Evolutionary conservation across 2,329 filamentous ascomycete genomes (phyloP), one percentile per base, ranked within the genome.

Genomic region (Volutella citrinella): DNA sequence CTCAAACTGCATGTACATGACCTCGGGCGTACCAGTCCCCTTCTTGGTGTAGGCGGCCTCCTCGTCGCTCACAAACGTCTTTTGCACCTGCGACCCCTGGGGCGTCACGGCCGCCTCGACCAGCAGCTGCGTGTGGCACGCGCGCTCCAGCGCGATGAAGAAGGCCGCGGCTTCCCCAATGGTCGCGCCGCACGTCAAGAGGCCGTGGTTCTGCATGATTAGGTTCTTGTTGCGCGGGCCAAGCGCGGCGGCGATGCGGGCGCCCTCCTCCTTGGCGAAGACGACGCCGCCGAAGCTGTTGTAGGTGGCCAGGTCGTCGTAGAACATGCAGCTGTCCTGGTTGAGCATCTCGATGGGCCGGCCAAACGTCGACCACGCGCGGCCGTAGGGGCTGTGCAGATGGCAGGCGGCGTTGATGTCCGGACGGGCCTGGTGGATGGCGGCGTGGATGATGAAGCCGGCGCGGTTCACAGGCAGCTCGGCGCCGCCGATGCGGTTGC

Each of bases 121-220:
- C 35, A 76, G 62, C 21, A 87, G 59, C 56, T 88, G 84, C 9
- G 82, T 68, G 33, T 79, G 70, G 46, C 84, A 88, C 9, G 74
- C 76, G 24, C 79, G 69, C 57, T 88, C 84, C 48, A 87, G 68
- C 5, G 79, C 60, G 4, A 76, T 77, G 52, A 85, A 87, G 34
- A 86, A 61, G 44, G 78, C 85, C 0, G 80, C 80, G 1, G 83
- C 82, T 58, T 87, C 83, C 42, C 84, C 83, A 4, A 87, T 80
- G 0, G 82, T 87, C 1, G 57, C 53, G 1, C 84, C 83, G 0
- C 82, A 78, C 0, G 81, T 85, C 25, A 87, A 55, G 5, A 87
- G 60, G 0, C 83, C 84, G 51, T 87, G 83, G 52, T 87, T 87
- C 46, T 79, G 68, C 23, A 87, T 56, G 30, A 86, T 81, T 45